A percentile compares a stretch with the other conserved stretches of the same genome.
Evolutionary conservation across 345 rosid genomes (phyloP).

Genomic region (Gynandropsis gynandra): DNA sequence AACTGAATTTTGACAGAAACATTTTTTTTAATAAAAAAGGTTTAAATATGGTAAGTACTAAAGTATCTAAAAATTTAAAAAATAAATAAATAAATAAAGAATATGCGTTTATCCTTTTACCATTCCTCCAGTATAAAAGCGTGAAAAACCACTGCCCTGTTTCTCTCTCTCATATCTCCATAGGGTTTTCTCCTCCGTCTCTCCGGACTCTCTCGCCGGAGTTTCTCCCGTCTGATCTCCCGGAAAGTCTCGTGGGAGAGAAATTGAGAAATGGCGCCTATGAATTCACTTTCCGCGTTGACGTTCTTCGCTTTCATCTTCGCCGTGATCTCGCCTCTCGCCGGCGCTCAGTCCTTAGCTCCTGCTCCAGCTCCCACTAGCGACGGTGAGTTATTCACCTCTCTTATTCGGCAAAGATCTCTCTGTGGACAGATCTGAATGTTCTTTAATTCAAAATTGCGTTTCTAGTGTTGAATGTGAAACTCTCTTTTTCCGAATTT

Average conservation of each 20-base stretch:
- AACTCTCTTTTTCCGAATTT: background rate
- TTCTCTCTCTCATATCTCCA: background rate
- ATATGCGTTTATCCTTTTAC: background rate
- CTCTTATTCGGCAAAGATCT: background rate
- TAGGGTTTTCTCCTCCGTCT: background rate
- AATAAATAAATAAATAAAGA: background rate
- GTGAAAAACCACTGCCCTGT: background rate
- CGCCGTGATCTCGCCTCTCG: constrained; percentile 24
- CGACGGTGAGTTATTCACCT: constrained; percentile 35
- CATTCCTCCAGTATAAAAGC: background rate
- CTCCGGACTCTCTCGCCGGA: background rate
- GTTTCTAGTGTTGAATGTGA: background rate
- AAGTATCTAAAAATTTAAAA: no score
- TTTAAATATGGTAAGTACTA: no score
- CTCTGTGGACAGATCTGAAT: background rate
- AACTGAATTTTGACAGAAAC: no score
- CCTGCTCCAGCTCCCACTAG: constrained; percentile 58
- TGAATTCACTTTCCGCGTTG: constrained; percentile 22
- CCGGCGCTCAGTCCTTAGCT: constrained; percentile 33
- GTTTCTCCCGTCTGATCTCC: background rate
- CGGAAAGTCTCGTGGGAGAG: background rate
- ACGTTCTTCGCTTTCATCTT: constrained; percentile 24
- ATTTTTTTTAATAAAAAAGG: no score
- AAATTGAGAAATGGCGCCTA: constrained; percentile 22
- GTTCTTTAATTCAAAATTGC: constrained; percentile 1